Evolutionary conservation across 2,329 filamentous ascomycete species (phyloP), one percentile per base, ranked within the genome.

Genomic region (Fusarium sambucinum): DNA sequence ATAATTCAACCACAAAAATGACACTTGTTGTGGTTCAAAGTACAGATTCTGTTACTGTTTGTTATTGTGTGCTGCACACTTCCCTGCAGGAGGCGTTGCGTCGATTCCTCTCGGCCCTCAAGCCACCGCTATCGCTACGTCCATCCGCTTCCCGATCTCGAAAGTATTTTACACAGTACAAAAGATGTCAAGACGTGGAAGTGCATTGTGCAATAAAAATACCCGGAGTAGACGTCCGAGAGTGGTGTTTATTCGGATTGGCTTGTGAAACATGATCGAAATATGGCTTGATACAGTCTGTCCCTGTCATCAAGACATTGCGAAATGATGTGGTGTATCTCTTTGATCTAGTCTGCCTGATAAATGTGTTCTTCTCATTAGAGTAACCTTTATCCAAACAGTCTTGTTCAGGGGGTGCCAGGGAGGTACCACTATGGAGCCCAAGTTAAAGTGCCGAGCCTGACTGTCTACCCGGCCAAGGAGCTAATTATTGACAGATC

Each of bases 271-370:
- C 7, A 44, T 9, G 7, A 12, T 25, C 25, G 25, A 48, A 2
- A 17, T 11, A 16, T 23, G 3, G 5, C 13, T 30, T 21, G n/a
- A 14, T 11, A 16, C n/a, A 16, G 5, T 21, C 13, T 21, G 27
- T 3, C n/a, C 2, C 8, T 6, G 10, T 6, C 17, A 9, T 33
- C n/a, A 11, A 7, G 13, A 6, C 5, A 3, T 12, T 12, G n/a
- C 13, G 37, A 8, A 21, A 2, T 14, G 12, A 21, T 12, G 11
- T 2, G 6, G 19, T 6, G 2, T 41, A 17, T 25, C 7, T 17
- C 14, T 25, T 2, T 17, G 21, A 17, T 17, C 5, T 17, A 6
- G 6, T 10, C 19, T 3, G 2, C 5, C 3, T 2, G 6, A 11
- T 8, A 10, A 41, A 23, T 7, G 3, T 12, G 13, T 13, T 13